A percentile compares a stretch with the other conserved stretches of the same genome.
These are phyloP conservation scores for Cordyceps javanica DNA, from an alignment of 2,329 filamentous ascomycete genomes.

Conservation along the genomic window DNA sequence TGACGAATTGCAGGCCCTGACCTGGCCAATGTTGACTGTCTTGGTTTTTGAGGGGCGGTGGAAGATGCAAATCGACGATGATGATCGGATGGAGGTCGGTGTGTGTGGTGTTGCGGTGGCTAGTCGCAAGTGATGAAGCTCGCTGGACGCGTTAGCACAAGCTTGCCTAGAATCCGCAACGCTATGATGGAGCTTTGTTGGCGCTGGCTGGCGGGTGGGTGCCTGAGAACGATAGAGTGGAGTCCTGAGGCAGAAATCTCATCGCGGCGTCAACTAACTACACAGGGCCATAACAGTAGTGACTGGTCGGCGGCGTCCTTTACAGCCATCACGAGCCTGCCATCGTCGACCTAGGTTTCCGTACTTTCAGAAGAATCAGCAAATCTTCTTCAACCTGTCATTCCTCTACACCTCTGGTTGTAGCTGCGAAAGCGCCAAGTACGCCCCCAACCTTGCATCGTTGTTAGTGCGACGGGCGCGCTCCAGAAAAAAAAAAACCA, in stretches of 20 bases:
- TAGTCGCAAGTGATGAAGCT: slow-evolving; percentile 7
- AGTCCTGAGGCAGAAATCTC: slow-evolving; percentile 6
- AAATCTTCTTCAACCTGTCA: neutral
- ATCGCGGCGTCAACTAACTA: neutral
- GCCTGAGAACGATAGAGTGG: neutral
- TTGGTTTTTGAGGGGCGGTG: neutral
- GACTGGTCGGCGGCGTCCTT: neutral
- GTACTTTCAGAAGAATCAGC: neutral
- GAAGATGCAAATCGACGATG: slow-evolving; percentile 4
- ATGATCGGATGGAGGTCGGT: slow-evolving; percentile 21
- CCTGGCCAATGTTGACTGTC: neutral
- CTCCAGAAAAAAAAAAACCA: slow-evolving; percentile 10
- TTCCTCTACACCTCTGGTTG: neutral
- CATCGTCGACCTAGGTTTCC: neutral
- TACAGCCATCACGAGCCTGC: slow-evolving; percentile 1
- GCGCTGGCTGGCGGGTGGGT: slow-evolving; percentile 1
- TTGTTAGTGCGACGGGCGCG: neutral
- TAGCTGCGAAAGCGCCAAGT: neutral
- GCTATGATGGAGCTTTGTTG: slow-evolving; percentile 12
- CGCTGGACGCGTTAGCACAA: slow-evolving; percentile 38
- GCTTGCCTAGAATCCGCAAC: slow-evolving; percentile 38
- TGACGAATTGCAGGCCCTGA: slow-evolving; percentile 26
- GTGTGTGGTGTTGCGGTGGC: slow-evolving; percentile 5
- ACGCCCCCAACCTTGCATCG: neutral
- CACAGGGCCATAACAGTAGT: neutral